Conservation (phyloP, 257 asterid genomes). For the Scutellaria minor region DNA sequence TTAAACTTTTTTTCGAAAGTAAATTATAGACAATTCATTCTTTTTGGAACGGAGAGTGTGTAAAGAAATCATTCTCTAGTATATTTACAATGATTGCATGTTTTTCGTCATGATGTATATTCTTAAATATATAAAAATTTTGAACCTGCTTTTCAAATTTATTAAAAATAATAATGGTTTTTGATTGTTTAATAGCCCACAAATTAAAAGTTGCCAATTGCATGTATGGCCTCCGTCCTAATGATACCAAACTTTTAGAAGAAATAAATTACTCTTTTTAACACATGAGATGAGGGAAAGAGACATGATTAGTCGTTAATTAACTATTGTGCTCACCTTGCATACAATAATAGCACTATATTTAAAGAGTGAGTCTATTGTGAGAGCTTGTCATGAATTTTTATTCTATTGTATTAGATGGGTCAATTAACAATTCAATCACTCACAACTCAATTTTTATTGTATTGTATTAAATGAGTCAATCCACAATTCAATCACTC, state of each 20-base stretch:
- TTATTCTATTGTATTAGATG: too few species aligned
- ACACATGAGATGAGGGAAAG: not conserved
- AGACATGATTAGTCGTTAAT: not conserved
- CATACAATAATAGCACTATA: not conserved
- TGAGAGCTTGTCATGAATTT: too few species aligned
- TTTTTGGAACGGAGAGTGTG: too few species aligned
- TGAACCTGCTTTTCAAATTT: too few species aligned
- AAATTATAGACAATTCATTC: too few species aligned
- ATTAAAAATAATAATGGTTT: not conserved
- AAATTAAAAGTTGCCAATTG: slow-evolving; percentile 4
- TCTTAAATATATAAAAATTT: not conserved
- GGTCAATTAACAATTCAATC: too few species aligned
- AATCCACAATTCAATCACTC: too few species aligned
- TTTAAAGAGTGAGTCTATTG: too few species aligned
- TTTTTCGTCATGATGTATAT: not conserved
- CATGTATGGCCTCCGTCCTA: not conserved
- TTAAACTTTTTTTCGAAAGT: too few species aligned
- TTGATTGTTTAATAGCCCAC: not conserved
- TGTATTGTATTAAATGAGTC: too few species aligned
- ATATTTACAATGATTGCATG: not conserved
- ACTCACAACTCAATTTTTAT: too few species aligned
- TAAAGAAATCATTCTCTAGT: too few species aligned
- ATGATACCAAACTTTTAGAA: not conserved
- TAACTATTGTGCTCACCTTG: slow-evolving; percentile 16
- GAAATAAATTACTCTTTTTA: not conserved